phyloP scores from a whole-genome alignment of 2,329 filamentous ascomycete genomes.

The Dothiorella sarmentorum region DNA sequence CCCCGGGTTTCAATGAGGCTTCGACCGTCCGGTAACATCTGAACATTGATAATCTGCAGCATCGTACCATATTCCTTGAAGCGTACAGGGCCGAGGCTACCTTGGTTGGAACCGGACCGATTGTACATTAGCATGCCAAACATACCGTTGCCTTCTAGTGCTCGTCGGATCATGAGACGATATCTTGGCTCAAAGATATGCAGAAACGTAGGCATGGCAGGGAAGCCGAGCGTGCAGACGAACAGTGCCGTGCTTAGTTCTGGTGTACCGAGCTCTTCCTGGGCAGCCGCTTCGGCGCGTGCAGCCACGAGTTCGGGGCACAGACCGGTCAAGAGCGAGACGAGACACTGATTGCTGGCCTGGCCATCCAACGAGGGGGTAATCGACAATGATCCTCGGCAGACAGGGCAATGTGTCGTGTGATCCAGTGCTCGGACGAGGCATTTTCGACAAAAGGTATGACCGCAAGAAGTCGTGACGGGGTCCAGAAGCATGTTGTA shows the following conservation, averaged over 20 bases:
- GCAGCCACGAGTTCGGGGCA: slow-evolving; percentile 62
- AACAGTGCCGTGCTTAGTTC: slow-evolving; percentile 66
- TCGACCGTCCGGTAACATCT: slow-evolving; percentile 73
- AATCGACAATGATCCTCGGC: slow-evolving; percentile 62
- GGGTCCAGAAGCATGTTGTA: slow-evolving; percentile 79
- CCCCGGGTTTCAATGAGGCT: slow-evolving; percentile 78
- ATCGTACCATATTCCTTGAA: slow-evolving; percentile 77
- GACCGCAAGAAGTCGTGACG: slow-evolving; percentile 79
- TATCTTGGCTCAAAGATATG: slow-evolving; percentile 94
- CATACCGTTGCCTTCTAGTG: slow-evolving; percentile 66
- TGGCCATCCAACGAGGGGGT: slow-evolving; percentile 49
- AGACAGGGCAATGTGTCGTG: slow-evolving; percentile 74
- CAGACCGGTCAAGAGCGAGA: slow-evolving; percentile 62
- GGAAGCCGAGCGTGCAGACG: slow-evolving; percentile 77
- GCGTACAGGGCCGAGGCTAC: slow-evolving; percentile 46
- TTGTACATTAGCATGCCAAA: slow-evolving; percentile 86
- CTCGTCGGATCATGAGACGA: slow-evolving; percentile 80
- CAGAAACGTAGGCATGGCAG: slow-evolving; percentile 76
- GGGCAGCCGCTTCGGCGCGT: slow-evolving; percentile 54
- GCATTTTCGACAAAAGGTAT: slow-evolving; percentile 83
- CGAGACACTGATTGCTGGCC: slow-evolving; percentile 61
- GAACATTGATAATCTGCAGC: slow-evolving; percentile 69
- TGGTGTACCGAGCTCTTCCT: slow-evolving; percentile 56
- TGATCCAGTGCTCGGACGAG: slow-evolving; percentile 74
- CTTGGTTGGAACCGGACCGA: slow-evolving; percentile 50